phyloP scores from a whole-genome alignment of 1,139 yeast genomes.

The Kodamaea ohmeri region DNA sequence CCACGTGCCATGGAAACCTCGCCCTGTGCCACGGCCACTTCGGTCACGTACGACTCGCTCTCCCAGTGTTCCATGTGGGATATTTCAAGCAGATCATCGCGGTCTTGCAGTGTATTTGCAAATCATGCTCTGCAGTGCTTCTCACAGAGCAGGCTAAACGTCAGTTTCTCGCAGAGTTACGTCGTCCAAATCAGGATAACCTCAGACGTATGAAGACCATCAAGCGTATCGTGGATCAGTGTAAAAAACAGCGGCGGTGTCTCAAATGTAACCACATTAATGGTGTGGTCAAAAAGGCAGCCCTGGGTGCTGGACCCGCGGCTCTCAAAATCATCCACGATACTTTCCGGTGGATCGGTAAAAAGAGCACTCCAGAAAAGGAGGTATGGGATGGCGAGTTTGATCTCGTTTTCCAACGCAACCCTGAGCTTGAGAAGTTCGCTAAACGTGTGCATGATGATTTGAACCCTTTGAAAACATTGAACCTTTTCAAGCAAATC shows the following conservation, averaged over 20 bases:
- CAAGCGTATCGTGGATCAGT: conserved; percentile 82
- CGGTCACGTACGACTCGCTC: conserved; percentile 87
- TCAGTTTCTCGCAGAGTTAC: conserved; percentile 66
- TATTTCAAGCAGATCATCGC: conserved; percentile 89
- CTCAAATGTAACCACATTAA: conserved; percentile 81
- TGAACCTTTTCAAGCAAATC: conserved; percentile 83
- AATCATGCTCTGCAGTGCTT: conserved; percentile 77
- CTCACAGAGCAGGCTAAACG: conserved; percentile 72
- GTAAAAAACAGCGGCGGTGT: conserved; percentile 93
- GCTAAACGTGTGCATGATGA: conserved; percentile 89
- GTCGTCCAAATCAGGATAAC: conserved; percentile 88
- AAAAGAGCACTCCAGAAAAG: conserved; percentile 83
- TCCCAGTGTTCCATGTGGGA: conserved; percentile 97
- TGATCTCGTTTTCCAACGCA: conserved; percentile 62
- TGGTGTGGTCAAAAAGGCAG: conserved; percentile 97
- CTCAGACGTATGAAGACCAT: conserved; percentile 86
- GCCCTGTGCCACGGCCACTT: conserved; percentile 98
- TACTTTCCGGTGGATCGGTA: conserved; percentile 93
- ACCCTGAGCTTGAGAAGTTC: conserved; percentile 88
- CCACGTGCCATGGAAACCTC: conserved; percentile 87
- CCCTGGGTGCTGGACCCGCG: conserved; percentile 87
- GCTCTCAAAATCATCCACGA: conserved; percentile 94
- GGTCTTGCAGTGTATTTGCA: conserved; percentile 89
- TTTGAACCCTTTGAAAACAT: conserved; percentile 86
- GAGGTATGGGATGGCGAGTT: conserved; percentile 83